Percentiles rank a stretch among this genome's conserved stretches.
These are phyloP conservation scores for Ascomycota sp. DNA, from an alignment of 2,329 filamentous ascomycete species.

Conservation along the genomic window DNA sequence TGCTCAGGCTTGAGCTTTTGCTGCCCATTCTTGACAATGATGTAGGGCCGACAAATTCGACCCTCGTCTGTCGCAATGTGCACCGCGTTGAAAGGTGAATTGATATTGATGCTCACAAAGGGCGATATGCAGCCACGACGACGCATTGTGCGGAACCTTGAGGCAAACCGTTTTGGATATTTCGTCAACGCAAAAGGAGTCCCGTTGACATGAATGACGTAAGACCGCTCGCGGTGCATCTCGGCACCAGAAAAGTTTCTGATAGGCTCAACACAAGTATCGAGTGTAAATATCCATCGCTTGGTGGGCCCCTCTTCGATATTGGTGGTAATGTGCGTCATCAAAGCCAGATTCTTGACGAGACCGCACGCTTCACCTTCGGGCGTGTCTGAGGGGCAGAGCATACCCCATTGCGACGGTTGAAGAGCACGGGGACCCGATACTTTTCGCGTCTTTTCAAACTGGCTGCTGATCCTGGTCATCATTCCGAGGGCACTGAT, in stretches of 20 bases:
- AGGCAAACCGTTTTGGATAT: conserved; percentile 69
- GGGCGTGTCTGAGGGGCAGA: conserved; percentile 90
- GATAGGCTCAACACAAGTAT: conserved; percentile 63
- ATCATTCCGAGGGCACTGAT: conserved; percentile 98
- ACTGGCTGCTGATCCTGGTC: conserved; percentile 95
- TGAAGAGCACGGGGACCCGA: conserved; percentile 88
- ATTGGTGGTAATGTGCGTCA: conserved; percentile 98
- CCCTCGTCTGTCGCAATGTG: conserved; percentile 96
- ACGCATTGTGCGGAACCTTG: conserved; percentile 67
- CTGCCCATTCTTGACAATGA: conserved; percentile 77
- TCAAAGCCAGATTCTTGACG: conserved; percentile 92
- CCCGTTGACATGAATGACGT: conserved; percentile 87
- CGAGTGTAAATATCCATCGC: conserved; percentile 68
- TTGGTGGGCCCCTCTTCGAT: conserved; percentile 82
- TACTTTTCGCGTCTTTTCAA: conserved; percentile 95
- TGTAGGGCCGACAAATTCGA: conserved; percentile 84
- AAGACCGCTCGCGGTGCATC: conserved; percentile 66
- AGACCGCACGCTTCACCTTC: conserved; percentile 97
- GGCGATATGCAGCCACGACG: conserved; percentile 84
- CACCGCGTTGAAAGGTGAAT: conserved; percentile 75
- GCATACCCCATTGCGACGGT: conserved; percentile 94
- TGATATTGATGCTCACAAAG: conserved; percentile 92
- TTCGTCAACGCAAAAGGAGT: conserved; percentile 78
- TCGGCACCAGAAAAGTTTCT: conserved; percentile 55
- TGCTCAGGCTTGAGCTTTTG: conserved; percentile 64